Conservation (phyloP, 1,139 yeast species). For the Suhomyces wounanorum region DNA sequence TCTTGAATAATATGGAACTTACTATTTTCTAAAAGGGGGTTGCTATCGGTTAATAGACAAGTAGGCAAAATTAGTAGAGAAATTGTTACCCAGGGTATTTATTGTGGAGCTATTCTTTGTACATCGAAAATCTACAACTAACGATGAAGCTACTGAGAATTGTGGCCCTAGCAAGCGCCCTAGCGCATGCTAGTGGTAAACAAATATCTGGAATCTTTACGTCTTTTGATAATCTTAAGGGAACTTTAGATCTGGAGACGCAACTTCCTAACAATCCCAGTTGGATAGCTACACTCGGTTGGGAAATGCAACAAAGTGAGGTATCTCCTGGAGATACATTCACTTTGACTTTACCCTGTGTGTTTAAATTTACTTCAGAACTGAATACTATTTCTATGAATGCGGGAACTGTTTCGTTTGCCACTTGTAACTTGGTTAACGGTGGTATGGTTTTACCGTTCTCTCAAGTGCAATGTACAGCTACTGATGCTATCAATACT, state of each 20-base stretch:
- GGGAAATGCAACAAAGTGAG: conserved; percentile 26
- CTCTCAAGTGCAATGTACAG: conserved; percentile 30
- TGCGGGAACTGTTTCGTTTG: conserved; percentile 23
- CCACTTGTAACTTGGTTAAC: conserved; percentile 27
- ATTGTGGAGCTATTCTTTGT: neutral
- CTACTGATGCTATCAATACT: conserved; percentile 16
- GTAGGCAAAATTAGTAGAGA: neutral
- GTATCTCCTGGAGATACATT: conserved; percentile 35
- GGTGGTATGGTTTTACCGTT: conserved; percentile 28
- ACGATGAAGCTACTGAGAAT: conserved; percentile 3
- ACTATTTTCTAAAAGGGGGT: neutral
- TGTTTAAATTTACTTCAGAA: conserved; percentile 30
- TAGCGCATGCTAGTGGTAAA: conserved; percentile 8
- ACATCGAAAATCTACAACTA: neutral
- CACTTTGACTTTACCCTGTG: conserved; percentile 33
- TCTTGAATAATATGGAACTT: neutral
- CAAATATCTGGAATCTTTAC: conserved; percentile 23
- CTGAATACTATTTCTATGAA: conserved; percentile 18
- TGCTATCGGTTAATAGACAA: neutral
- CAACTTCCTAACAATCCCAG: conserved; percentile 18
- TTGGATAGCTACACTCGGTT: conserved; percentile 29
- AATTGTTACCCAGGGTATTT: neutral
- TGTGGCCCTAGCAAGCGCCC: conserved; percentile 6
- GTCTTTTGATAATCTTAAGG: conserved; percentile 16
- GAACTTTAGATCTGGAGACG: neutral